Conservation (phyloP, 257 asterid species). For the Rehmannia glutinosa region DNA sequence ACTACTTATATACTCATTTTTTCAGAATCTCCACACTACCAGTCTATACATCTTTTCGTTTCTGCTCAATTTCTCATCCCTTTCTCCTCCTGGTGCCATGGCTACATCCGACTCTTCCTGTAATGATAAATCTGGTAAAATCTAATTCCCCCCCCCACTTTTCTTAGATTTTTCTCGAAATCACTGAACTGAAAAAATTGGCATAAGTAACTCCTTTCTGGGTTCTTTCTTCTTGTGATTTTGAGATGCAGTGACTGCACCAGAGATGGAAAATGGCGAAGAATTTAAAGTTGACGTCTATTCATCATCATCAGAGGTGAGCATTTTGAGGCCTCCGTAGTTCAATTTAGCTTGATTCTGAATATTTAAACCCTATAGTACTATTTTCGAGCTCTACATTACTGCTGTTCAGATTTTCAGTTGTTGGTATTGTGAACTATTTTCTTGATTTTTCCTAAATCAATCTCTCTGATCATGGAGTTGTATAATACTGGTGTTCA, state of each 20-base stretch:
- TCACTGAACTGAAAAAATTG: not conserved
- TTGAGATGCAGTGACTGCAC: slow-evolving; percentile 20
- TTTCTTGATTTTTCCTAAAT: not conserved
- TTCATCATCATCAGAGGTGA: slow-evolving; percentile 70
- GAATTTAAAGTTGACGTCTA: slow-evolving; percentile 56
- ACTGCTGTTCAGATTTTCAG: no score
- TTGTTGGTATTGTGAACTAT: not conserved
- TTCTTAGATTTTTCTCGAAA: not conserved
- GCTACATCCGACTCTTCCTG: slow-evolving; percentile 29
- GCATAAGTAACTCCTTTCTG: not conserved
- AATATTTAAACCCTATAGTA: no score
- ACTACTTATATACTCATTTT: no score
- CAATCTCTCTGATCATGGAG: not conserved
- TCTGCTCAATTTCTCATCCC: not conserved
- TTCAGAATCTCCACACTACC: no score
- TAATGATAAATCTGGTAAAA: slow-evolving; percentile 39
- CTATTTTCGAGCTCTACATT: no score
- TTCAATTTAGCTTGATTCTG: not conserved
- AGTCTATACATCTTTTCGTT: no score
- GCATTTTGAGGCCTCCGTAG: not conserved
- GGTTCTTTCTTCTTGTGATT: not conserved
- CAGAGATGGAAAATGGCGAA: slow-evolving; percentile 36
- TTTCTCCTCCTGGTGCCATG: slow-evolving; percentile 25
- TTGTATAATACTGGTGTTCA: no score
- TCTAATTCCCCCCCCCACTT: not conserved